phyloP scores from a whole-genome alignment of 768 basidiomycete species.

The Podaxis pistillaris region DNA sequence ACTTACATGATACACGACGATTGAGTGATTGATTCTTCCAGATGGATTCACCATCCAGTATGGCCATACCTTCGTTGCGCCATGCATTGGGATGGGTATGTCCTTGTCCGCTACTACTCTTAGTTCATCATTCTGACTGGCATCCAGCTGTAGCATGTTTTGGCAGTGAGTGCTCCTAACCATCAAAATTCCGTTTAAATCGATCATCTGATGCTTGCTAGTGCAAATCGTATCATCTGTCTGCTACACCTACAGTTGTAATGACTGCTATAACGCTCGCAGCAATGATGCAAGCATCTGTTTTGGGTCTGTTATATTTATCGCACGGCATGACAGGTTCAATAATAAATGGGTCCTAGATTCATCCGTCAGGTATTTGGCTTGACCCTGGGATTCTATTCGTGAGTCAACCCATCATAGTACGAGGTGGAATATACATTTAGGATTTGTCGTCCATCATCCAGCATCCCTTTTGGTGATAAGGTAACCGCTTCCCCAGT shows the following conservation, averaged over 20 bases:
- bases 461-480: slow-evolving; percentile 36
- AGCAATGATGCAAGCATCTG: slow-evolving; percentile 39
- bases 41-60: slow-evolving; percentile 36
- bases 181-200: neutral
- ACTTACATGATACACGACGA: neutral
- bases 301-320: slow-evolving; percentile 31
- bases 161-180: slow-evolving; percentile 26
- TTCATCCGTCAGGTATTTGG: slow-evolving; percentile 38
- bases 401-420: slow-evolving; percentile 22
- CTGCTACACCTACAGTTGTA: slow-evolving; percentile 38
- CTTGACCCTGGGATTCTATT: slow-evolving; percentile 37
- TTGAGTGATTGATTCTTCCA: slow-evolving; percentile 8
- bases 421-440: neutral
- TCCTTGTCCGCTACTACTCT: neutral
- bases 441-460: neutral
- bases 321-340: neutral
- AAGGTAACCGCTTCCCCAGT: slow-evolving; percentile 19
- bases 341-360: slow-evolving; percentile 16
- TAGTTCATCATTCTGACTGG: neutral
- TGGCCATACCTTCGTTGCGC: slow-evolving; percentile 32
- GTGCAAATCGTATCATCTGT: slow-evolving; percentile 37
- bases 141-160: slow-evolving; percentile 33
- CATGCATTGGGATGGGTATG: slow-evolving; percentile 39
- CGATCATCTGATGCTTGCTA: slow-evolving; percentile 11
- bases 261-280: slow-evolving; percentile 34